Evolutionary conservation across 2,329 filamentous ascomycete genomes (phyloP), one percentile per base, ranked within the genome.

Genomic region (Curvularia verruculosa): DNA sequence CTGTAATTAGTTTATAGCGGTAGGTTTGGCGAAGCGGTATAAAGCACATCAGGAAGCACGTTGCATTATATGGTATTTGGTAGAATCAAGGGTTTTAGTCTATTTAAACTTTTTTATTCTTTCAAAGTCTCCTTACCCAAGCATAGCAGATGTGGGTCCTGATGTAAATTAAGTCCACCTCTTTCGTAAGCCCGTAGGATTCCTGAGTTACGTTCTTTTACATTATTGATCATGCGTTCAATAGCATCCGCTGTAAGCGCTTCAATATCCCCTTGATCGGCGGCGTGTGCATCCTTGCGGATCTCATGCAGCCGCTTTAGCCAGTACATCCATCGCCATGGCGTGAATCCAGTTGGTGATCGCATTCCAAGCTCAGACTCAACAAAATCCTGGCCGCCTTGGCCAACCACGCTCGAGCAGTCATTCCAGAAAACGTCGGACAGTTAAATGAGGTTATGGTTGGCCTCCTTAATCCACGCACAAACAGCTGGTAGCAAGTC

Each of bases 261-360:
- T 28, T 34, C 45, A 2, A 49, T 5, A 9, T 10, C 13, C 26
- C 36, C 26, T n/a, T 58, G 21, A 9, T 45, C 21, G 21, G 52
- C 37, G 34, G 49, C 49, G 31, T 53, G 49, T 45, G 49, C 58
- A 18, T 56, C 48, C 0, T 53, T 21, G 15, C 21, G 44, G 18
- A 58, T 45, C n/a, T 56, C 55, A 46, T 61, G 52, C 1, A 56
- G 59, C 34, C 52, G 55, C 24, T 61, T 54, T 21, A 61, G 52
- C 59, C 52, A 58, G 31, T 52, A 55, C 58, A 58, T 55, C 51
- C 51, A 58, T 44, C 51, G 43, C 51, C 54, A 55, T 8, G 48
- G 54, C 10, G 58, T 60, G 40, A 58, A 58, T 18, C 58, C 54
- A 47, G 48, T 55, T 37, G 54, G 51, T 24, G 54, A 58, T 36